Conservation (phyloP, 805 yeast species). For the Cyberlindnera veronae region DNA sequence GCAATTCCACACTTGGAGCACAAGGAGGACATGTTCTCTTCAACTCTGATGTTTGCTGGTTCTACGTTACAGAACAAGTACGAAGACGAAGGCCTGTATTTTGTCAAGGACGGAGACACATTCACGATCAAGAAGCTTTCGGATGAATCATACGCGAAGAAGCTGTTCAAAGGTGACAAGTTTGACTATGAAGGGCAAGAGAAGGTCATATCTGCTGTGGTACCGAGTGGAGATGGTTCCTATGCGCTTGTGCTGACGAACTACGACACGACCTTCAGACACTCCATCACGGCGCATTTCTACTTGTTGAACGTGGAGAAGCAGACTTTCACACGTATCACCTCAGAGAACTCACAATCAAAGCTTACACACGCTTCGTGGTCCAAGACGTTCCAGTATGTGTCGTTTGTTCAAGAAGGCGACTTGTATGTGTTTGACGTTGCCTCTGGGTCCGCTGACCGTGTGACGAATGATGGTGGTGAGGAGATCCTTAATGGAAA, state of each 20-base stretch:
- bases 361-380: slow-evolving; percentile 46
- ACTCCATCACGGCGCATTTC: slow-evolving; percentile 58
- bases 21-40: not conserved
- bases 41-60: slow-evolving; percentile 2
- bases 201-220: slow-evolving; percentile 37
- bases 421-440: slow-evolving; percentile 50
- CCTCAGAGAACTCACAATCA: slow-evolving; percentile 15
- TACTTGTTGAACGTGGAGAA: slow-evolving; percentile 55
- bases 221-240: slow-evolving; percentile 42
- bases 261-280: slow-evolving; percentile 53
- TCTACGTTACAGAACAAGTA: slow-evolving; percentile 18
- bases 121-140: slow-evolving; percentile 32
- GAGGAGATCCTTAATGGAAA: slow-evolving; percentile 56
- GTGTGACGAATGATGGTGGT: slow-evolving; percentile 47
- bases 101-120: slow-evolving; percentile 17
- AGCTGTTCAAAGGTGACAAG: slow-evolving; percentile 27
- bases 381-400: slow-evolving; percentile 55
- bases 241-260: slow-evolving; percentile 58
- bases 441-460: slow-evolving; percentile 5
- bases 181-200: slow-evolving; percentile 41
- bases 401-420: slow-evolving; percentile 55
- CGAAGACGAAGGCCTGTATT: slow-evolving; percentile 44
- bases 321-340: slow-evolving; percentile 31
- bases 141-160: slow-evolving; percentile 23
- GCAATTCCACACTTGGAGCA: slow-evolving; percentile 8